phyloP scores from a whole-genome alignment of 164 flowering plant species.

The Aristolochia californica region DNA sequence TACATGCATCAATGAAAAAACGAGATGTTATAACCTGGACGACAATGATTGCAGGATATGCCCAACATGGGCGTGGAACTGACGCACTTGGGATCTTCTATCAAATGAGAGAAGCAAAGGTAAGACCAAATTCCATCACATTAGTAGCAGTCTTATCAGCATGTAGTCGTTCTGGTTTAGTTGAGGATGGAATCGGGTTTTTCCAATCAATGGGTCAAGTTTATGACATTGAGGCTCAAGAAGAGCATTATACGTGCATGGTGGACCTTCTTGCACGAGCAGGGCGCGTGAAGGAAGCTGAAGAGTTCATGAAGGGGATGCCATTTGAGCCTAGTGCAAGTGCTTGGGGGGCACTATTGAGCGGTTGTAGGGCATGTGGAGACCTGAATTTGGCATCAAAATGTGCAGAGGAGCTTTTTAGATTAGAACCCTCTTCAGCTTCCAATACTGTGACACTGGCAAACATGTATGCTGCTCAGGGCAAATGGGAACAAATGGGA shows the following conservation, averaged over 20 bases:
- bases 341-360: constrained; percentile 16
- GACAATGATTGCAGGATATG: constrained; percentile 14
- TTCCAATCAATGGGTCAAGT: constrained; percentile 8
- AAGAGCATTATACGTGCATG: constrained; percentile 13
- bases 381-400: constrained; percentile 6
- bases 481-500: constrained; percentile 16
- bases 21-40: constrained; percentile 19
- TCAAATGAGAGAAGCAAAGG: constrained; percentile 7
- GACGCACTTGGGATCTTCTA: constrained; percentile 11
- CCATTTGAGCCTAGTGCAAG: constrained; percentile 16
- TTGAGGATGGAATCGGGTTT: constrained; percentile 9
- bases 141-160: constrained; percentile 13
- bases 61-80: constrained; percentile 11
- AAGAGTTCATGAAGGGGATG: constrained; percentile 12
- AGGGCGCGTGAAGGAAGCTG: constrained; percentile 13
- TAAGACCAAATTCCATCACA: constrained; percentile 12
- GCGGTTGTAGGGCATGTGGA: constrained; percentile 11
- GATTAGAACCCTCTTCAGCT: constrained; percentile 14
- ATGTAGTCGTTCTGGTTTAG: constrained; percentile 15
- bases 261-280: constrained; percentile 14
- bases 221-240: constrained; percentile 7
- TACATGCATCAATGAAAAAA: constrained; percentile 7
- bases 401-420: constrained; percentile 15
- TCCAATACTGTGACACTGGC: constrained; percentile 14
- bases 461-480: constrained; percentile 17